phyloP scores from a whole-genome alignment of 1,284 basidiomycete genomes.

The Pholiota adiposa region DNA sequence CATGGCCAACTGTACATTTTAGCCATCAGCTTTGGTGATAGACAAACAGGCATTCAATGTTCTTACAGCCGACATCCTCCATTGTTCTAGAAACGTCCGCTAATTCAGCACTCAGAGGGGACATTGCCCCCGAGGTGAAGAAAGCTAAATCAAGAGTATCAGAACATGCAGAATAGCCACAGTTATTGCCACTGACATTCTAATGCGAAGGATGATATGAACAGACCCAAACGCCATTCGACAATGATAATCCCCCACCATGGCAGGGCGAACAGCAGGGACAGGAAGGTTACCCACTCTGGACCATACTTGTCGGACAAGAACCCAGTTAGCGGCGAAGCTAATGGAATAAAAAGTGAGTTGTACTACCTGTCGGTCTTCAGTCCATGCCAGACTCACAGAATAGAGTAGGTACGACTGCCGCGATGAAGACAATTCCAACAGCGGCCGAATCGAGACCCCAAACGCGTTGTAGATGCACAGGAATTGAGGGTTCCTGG shows the following conservation, averaged over 20 bases:
- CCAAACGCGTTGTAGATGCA: constrained; percentile 68
- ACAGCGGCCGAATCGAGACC: constrained; percentile 62
- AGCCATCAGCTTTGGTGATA: neutral
- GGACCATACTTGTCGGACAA: constrained; percentile 65
- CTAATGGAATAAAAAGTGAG: constrained; percentile 34
- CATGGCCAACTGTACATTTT: constrained; percentile 55
- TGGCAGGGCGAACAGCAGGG: constrained; percentile 60
- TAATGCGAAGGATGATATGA: constrained; percentile 62
- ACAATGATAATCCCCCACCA: constrained; percentile 70
- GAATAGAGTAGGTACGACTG: constrained; percentile 68
- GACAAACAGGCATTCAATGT: neutral
- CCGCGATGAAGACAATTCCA: constrained; percentile 73
- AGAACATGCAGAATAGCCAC: neutral
- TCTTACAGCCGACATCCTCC: constrained; percentile 70
- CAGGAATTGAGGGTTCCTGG: constrained; percentile 68
- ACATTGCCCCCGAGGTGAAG: constrained; percentile 58
- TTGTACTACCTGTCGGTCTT: too few species aligned
- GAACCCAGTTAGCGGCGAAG: constrained; percentile 66
- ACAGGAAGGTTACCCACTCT: constrained; percentile 56
- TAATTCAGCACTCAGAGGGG: constrained; percentile 68
- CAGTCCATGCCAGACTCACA: too few species aligned
- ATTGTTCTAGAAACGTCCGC: constrained; percentile 57
- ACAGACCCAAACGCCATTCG: constrained; percentile 54
- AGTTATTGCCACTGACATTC: constrained; percentile 46
- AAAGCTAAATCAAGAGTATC: constrained; percentile 45